phyloP scores from a whole-genome alignment of 495 filamentous ascomycete genomes.

The Xylaria bambusicola region DNA sequence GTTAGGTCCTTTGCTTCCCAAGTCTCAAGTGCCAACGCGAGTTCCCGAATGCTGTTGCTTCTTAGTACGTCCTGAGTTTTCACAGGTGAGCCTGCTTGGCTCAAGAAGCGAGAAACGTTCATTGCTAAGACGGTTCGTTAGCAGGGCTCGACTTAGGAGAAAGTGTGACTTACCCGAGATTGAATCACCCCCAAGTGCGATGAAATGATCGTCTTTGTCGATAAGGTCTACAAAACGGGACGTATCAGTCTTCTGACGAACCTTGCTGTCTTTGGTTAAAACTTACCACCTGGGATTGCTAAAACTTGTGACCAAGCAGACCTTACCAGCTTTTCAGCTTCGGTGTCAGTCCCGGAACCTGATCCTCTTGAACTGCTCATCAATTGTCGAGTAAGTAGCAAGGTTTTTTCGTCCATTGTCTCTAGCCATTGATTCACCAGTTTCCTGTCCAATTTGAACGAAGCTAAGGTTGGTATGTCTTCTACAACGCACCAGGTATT shows the following conservation, averaged over 20 bases:
- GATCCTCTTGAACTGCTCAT: slow-evolving; percentile 16
- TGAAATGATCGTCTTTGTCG: slow-evolving; percentile 51
- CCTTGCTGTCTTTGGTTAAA: slow-evolving; percentile 9
- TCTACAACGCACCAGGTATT: neutral
- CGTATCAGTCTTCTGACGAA: neutral
- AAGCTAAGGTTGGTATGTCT: slow-evolving; percentile 9
- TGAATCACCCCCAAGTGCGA: slow-evolving; percentile 62
- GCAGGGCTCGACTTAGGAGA: neutral
- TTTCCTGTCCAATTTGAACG: slow-evolving; percentile 14
- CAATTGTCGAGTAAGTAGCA: slow-evolving; percentile 5
- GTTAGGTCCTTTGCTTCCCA: neutral
- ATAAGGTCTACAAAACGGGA: slow-evolving; percentile 29
- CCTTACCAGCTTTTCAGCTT: slow-evolving; percentile 6
- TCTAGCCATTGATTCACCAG: slow-evolving; percentile 6
- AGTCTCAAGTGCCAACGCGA: neutral
- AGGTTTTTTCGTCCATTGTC: neutral
- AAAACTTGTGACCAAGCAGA: slow-evolving; percentile 5
- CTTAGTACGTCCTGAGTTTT: slow-evolving; percentile 5
- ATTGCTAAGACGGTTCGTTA: slow-evolving; percentile 1
- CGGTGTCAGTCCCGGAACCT: slow-evolving; percentile 4
- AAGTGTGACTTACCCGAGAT: slow-evolving; percentile 43
- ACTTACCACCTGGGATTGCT: slow-evolving; percentile 10
- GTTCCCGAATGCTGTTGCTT: slow-evolving; percentile 6
- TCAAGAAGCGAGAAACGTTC: slow-evolving; percentile 6
- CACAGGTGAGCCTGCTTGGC: slow-evolving; percentile 1